Evolutionary conservation across 371 early-diverging fungal species (phyloP), one percentile per base, ranked within the genome.

Genomic region (Actinomortierella ambigua): DNA sequence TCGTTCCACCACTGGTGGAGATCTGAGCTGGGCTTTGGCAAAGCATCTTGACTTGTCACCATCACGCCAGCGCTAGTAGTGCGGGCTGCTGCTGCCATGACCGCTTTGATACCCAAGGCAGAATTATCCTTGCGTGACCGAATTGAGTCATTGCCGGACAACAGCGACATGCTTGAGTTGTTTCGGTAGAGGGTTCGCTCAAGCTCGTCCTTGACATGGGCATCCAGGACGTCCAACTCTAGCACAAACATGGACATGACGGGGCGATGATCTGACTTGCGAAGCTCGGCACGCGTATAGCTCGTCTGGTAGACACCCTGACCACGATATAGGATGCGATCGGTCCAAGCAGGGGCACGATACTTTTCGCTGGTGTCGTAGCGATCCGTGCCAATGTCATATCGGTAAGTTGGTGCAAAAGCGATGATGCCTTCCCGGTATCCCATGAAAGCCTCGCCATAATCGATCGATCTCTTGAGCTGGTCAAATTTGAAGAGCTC

Each of bases 351-450:
- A 5, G 95, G 96, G 2, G 87, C 82, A 52, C 95, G 77, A 46
- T 82, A 82, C 69, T 96, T 94, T 67, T 95, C 96, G 65, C 92
- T 91, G 1, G 91, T 88, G 71, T 98, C 97, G 68, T 95, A 98
- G 18, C 65, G 75, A 56, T 84, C 76, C 0, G 94, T 93, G 0
- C 94, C 93, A 54, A 88, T 82, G 69, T 95, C 93, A 68, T 88
- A 98, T 70, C 96, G 96, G 82, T 98, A 98, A 0, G 98, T 98
- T 1, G 99, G 99, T 9, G 77, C 68, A 69, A 98, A 98, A 0
- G 62, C 65, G 23, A 98, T 87, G 0, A 70, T 73, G 0, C 89
- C 93, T 78, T 98, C 98, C 17, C 81, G 79, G 73, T 91, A 98
- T 40, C 87, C 90, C 1, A 77, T 82, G 68, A 98, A 98, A 17